Base-by-base conservation (phyloP, 1,284 basidiomycete species). In the Austroboletus niveus region DNA sequence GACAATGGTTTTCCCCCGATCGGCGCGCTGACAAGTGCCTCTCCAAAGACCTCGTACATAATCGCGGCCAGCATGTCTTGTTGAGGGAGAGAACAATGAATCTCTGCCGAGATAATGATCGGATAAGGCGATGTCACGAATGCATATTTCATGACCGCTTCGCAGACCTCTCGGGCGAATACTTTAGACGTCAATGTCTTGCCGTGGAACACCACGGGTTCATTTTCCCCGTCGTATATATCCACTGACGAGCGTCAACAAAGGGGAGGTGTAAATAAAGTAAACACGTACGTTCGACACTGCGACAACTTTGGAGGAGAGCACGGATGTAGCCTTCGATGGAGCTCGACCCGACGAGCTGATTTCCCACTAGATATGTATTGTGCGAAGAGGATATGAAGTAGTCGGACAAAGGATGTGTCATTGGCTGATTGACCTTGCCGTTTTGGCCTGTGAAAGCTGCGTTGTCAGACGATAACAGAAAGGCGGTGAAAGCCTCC, bases 321-420 rank as follows among this genome's bases (percentile, higher is more conserved):
- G 95, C 95, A 0, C 96, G 82, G 55, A 98, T 94, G 66, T 98
- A 99, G 0, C 96, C 96, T 64, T 98, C 96, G 38, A 96, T 86
- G 0, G 96, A 98, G 56, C 92, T 94, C 49, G 89, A 87, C 3
- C 97, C 96, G 9, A 95, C 84, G 52, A 97, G 85, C 66, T 99
- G 97, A 59, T 94, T 85, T 0, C 95, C 95, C 11, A 98, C 87
- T 5, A 99, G 84, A 63, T 99, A 99, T 0, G 97, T 99, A 63
- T 99, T 99, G 66, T 99, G 97, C 31, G 93, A 96, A 15, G 92
- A 91, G 5, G 92, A 94, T 62, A 98, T 88, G 63, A 81, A 97
- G 68, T 98, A 98, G 54, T 97, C 89, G 6, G 84, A 80, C 10
- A 98, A 72, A 1, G 96, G 93, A 1, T 79, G 77, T 1, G 85